A percentile compares a stretch with the other conserved stretches of the same genome.
These are phyloP conservation scores for Thecamonas trahens DNA, from an alignment of 78 protist genomes.

Conservation along the genomic window DNA sequence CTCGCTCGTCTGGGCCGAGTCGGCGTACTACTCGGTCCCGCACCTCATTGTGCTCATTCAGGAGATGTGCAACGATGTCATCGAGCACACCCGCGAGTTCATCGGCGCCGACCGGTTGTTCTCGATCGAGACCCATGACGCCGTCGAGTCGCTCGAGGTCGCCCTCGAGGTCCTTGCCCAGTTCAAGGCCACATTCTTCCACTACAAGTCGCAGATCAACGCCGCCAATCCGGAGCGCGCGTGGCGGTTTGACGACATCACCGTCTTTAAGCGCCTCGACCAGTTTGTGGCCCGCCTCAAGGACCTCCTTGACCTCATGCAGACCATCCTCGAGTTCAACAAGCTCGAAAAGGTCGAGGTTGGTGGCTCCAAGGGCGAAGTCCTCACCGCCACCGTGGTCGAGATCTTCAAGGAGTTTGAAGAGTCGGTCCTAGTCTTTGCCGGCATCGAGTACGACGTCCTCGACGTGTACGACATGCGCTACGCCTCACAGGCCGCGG, in stretches of 20 bases:
- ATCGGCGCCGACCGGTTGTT: constrained; percentile 12
- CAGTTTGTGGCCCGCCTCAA: constrained; percentile 39
- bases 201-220: not conserved
- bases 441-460: constrained; percentile 2
- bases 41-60: constrained; percentile 27
- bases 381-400: not conserved
- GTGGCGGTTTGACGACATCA: constrained; percentile 33
- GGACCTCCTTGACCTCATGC: constrained; percentile 36
- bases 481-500: constrained; percentile 11
- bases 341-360: constrained; percentile 51
- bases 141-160: no score
- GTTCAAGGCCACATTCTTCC: not conserved
- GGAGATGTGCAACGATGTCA: constrained; percentile 56
- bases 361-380: constrained; percentile 51
- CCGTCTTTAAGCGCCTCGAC: constrained; percentile 45
- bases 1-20: constrained; percentile 23
- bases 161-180: not conserved
- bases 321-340: constrained; percentile 24
- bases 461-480: constrained; percentile 14
- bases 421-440: not conserved
- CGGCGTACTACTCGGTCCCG: constrained; percentile 18
- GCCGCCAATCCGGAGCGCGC: not conserved
- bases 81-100: constrained; percentile 15
- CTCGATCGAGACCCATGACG: constrained; percentile 1
- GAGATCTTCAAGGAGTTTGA: constrained; percentile 19